A percentile compares a stretch with the other conserved stretches of the same genome.
Evolutionary conservation across 352 stramenopile species (phyloP).

Genomic region (Globisporangium cystogenes): DNA sequence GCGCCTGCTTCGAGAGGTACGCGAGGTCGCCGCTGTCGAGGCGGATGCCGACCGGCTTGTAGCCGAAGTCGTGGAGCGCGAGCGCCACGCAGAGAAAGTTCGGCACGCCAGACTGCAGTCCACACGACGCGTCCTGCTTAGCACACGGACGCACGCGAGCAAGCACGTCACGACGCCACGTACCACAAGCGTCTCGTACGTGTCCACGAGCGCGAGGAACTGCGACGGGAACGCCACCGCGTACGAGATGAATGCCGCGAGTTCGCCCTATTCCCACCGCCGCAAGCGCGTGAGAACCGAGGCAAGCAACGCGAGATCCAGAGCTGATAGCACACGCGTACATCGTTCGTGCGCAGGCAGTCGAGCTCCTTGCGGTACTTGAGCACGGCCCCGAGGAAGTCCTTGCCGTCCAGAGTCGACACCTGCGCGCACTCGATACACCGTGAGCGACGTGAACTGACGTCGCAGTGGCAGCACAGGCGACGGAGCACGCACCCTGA

Average conservation of each 20-base stretch:
- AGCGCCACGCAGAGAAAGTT: conserved; percentile 98
- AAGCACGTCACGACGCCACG: conserved; percentile 1
- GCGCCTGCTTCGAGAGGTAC: conserved; percentile 91
- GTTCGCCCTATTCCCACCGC: conserved; percentile 84
- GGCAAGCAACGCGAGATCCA: not conserved
- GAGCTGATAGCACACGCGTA: conserved; percentile 17
- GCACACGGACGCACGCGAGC: not conserved
- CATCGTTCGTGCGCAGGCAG: conserved; percentile 73
- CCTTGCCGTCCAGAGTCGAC: conserved; percentile 50
- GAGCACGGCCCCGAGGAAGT: conserved; percentile 78
- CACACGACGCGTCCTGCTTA: not conserved
- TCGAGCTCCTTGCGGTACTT: conserved; percentile 78
- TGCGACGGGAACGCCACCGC: conserved; percentile 94
- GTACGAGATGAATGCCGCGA: conserved; percentile 98
- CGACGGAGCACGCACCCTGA: conserved; percentile 33
- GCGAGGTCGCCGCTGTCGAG: conserved; percentile 98
- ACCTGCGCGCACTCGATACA: conserved; percentile 9
- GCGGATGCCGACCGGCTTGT: conserved; percentile 91
- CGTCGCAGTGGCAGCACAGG: too few relatives aligned
- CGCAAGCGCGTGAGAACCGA: not conserved
- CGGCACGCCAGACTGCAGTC: conserved; percentile 81
- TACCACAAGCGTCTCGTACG: conserved; percentile 96
- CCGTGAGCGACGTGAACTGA: not conserved
- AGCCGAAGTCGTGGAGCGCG: conserved; percentile 89
- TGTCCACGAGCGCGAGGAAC: conserved; percentile 98